Conservation (phyloP, 306 rosid species). For the Prunus davidiana region DNA sequence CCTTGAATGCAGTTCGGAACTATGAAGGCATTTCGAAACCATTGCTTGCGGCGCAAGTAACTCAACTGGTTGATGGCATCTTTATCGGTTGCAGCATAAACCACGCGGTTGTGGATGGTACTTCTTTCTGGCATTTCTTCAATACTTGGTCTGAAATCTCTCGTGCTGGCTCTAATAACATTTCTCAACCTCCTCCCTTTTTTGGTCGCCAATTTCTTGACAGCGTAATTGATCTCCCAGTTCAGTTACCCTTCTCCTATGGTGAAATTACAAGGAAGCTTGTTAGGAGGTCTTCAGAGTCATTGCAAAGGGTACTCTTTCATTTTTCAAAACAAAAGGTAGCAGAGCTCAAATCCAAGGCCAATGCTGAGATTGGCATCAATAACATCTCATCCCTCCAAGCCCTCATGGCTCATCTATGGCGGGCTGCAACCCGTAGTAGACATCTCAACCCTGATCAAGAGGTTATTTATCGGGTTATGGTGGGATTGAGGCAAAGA, state of each 20-base stretch:
- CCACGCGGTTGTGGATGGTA: not conserved
- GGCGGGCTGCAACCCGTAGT: not conserved
- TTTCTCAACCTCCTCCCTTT: not conserved
- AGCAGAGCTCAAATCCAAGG: conserved; percentile 2
- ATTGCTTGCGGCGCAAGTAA: conserved; percentile 33
- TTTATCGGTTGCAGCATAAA: conserved; percentile 26
- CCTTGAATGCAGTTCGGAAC: conserved; percentile 19
- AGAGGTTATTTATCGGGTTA: not conserved
- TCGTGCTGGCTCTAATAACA: not conserved
- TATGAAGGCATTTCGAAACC: conserved; percentile 18
- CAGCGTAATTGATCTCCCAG: not conserved
- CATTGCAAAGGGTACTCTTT: not conserved
- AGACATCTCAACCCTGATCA: not conserved
- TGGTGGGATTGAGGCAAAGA: not conserved
- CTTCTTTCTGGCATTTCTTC: not conserved
- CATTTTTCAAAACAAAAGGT: not conserved
- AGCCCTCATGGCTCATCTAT: not conserved
- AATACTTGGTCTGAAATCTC: not conserved
- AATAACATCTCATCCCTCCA: not conserved
- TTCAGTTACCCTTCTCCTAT: not conserved
- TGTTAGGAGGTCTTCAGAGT: not conserved
- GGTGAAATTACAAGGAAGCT: not conserved
- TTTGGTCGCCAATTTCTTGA: not conserved
- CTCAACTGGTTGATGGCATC: conserved; percentile 34
- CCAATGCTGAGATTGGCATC: not conserved